These are phyloP conservation scores for Jackrogersella multiformis DNA, from an alignment of 495 filamentous ascomycete species.

Conservation along the genomic window DNA sequence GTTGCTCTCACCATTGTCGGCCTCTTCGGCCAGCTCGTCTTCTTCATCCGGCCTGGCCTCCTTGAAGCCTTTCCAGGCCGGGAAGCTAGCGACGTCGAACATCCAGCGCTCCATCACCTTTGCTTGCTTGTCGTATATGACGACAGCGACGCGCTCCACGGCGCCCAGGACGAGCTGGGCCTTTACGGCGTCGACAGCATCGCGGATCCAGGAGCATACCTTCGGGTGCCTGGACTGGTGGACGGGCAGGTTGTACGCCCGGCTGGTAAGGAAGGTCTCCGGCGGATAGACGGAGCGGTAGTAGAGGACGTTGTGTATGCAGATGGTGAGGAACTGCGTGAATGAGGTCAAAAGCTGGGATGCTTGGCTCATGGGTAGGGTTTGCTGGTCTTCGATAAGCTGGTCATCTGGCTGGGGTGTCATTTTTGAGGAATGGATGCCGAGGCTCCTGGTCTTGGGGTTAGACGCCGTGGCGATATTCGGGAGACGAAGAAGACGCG, in stretches of 20 bases:
- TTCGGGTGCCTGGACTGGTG: conserved; percentile 89
- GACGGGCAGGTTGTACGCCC: conserved; percentile 88
- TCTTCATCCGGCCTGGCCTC: conserved; percentile 29
- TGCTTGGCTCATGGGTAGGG: conserved; percentile 46
- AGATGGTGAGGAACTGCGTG: conserved; percentile 82
- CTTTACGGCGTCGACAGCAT: conserved; percentile 79
- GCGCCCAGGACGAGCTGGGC: conserved; percentile 73
- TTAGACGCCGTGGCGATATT: too few species aligned
- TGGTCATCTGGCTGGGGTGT: conserved; percentile 16
- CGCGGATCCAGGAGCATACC: conserved; percentile 90
- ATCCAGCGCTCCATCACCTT: conserved; percentile 80
- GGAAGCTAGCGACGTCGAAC: conserved; percentile 83
- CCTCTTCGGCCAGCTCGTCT: conserved; percentile 19
- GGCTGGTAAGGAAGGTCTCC: conserved; percentile 79
- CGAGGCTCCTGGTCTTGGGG: not conserved
- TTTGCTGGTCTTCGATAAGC: conserved; percentile 26
- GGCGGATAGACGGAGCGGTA: conserved; percentile 84
- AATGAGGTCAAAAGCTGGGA: conserved; percentile 66
- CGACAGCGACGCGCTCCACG: conserved; percentile 76
- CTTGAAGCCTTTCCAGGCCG: conserved; percentile 61
- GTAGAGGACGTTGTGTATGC: conserved; percentile 93
- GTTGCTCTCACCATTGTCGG: conserved; percentile 9
- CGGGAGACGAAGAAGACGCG: conserved; percentile 22
- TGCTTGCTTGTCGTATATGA: conserved; percentile 66
- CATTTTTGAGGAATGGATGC: conserved; percentile 2